These are phyloP conservation scores for Penicillium desertorum DNA, from an alignment of 495 filamentous ascomycete species.

Conservation along the genomic window DNA sequence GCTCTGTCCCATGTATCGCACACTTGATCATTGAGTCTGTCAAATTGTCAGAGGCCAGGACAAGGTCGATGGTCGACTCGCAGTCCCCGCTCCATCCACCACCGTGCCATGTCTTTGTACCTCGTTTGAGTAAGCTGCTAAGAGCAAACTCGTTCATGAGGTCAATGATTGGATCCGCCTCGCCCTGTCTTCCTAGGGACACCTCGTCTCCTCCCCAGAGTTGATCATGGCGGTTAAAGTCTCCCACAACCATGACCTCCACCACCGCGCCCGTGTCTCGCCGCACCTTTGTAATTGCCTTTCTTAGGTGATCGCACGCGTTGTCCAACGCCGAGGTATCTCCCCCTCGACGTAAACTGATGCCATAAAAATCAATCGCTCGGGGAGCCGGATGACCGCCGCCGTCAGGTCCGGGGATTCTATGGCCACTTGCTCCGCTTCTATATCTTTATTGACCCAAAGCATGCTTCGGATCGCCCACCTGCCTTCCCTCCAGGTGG, in stretches of 20 bases:
- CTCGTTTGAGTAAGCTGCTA: slow-evolving; percentile 31
- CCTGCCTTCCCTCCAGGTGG: slow-evolving; percentile 17
- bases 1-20: too few relatives aligned
- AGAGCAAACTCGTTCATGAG: slow-evolving; percentile 34
- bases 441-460: slow-evolving; percentile 30
- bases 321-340: too few relatives aligned
- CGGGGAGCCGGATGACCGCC: slow-evolving; percentile 22
- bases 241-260: too few relatives aligned
- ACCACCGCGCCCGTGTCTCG: too few relatives aligned
- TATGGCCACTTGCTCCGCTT: slow-evolving; percentile 28
- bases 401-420: slow-evolving; percentile 32
- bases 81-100: too few relatives aligned
- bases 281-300: too few relatives aligned
- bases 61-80: too few relatives aligned
- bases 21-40: too few relatives aligned
- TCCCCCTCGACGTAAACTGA: too few relatives aligned
- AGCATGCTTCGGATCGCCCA: slow-evolving; percentile 35
- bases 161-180: slow-evolving; percentile 38
- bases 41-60: too few relatives aligned
- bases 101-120: slow-evolving; percentile 18
- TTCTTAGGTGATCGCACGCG: too few relatives aligned
- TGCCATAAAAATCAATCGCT: slow-evolving; percentile 2
- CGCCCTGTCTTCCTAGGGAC: slow-evolving; percentile 28
- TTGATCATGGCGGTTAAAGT: slow-evolving; percentile 37
- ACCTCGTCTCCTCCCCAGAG: slow-evolving; percentile 41